Conservation (phyloP, 176 grass and related monocot genomes). For the Rhynchospora tenuis region DNA sequence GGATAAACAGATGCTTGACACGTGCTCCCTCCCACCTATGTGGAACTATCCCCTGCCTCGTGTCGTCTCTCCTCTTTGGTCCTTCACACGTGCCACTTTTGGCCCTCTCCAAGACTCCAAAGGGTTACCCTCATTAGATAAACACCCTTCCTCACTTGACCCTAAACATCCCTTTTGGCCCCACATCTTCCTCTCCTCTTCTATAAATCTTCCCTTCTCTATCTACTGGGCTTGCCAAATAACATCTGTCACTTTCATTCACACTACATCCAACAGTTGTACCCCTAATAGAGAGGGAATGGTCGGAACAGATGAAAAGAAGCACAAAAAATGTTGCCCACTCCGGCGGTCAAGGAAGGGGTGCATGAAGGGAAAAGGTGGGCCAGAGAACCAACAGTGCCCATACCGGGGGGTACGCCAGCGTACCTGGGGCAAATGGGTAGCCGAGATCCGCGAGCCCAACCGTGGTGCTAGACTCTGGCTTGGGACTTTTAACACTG, state of each 20-base stretch:
- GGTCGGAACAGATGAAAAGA: neutral
- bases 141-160: neutral
- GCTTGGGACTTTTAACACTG: slow-evolving; percentile 64
- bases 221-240: neutral
- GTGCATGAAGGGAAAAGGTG: slow-evolving; percentile 96
- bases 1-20: slow-evolving; percentile 12
- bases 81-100: neutral
- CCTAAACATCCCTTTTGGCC: neutral
- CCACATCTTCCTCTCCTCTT: neutral
- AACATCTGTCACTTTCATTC: neutral
- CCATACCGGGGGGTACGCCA: slow-evolving; percentile 76
- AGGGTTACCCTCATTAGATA: neutral
- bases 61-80: neutral
- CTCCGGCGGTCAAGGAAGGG: slow-evolving; percentile 74
- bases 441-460: slow-evolving; percentile 88
- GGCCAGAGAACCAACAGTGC: slow-evolving; percentile 82
- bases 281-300: neutral
- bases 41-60: neutral
- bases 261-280: neutral
- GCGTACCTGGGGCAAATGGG: slow-evolving; percentile 90
- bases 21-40: slow-evolving; percentile 8
- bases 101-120: neutral
- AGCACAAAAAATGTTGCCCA: slow-evolving; percentile 51
- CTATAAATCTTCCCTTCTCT: slow-evolving; percentile 3
- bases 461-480: slow-evolving; percentile 78